Conservation (phyloP, 106 monocot species). For the Agapanthus africanus region DNA sequence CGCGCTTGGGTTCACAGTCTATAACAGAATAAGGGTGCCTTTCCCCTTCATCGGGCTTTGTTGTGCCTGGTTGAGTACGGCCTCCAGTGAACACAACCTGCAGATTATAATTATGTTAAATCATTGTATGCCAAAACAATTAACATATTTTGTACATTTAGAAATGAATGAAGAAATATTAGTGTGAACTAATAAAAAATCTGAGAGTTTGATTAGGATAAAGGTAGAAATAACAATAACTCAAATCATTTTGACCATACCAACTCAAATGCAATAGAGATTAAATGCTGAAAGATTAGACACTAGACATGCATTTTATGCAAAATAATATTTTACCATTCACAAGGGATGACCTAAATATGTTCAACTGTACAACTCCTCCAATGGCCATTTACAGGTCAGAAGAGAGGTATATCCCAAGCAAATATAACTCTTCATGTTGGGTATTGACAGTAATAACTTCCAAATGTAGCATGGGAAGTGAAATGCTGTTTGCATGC, state of each 20-base stretch:
- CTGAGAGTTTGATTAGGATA: not conserved
- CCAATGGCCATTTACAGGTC: no score
- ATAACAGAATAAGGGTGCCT: constrained; percentile 65
- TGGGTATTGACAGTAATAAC: not conserved
- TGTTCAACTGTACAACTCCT: no score
- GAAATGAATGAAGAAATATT: no score
- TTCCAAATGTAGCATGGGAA: not conserved
- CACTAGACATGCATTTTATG: not conserved
- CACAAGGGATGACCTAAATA: not conserved
- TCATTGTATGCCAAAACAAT: not conserved
- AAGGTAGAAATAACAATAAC: not conserved
- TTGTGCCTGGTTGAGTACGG: constrained; percentile 92
- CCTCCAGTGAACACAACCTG: constrained; percentile 95
- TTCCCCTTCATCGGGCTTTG: constrained; percentile 91
- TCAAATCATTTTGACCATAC: not conserved
- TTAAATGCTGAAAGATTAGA: not conserved
- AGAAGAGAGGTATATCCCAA: no score
- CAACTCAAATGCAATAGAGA: not conserved
- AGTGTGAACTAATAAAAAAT: no score
- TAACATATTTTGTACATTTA: no score
- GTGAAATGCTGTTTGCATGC: not conserved
- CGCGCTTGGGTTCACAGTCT: constrained; percentile 81
- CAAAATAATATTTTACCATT: not conserved
- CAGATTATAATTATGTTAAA: constrained; percentile 6
- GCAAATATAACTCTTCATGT: no score